A percentile compares a stretch with the other conserved stretches of the same genome.
Conservation (phyloP, 2,329 filamentous ascomycete species). For the Cladosporium sp. region DNA sequence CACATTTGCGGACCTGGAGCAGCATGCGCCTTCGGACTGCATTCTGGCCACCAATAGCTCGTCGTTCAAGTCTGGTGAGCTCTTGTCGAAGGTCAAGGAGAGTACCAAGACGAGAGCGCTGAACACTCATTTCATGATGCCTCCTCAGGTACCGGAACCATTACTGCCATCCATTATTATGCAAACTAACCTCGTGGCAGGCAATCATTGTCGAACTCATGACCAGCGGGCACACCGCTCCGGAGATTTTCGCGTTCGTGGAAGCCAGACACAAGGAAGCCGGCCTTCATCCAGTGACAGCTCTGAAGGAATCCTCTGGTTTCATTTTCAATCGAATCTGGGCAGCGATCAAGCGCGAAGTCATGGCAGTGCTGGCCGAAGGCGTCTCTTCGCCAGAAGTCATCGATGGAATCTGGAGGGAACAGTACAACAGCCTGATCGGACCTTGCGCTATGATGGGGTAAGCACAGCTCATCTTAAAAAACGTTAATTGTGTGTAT, state of each 20-base stretch:
- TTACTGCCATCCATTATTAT: neutral
- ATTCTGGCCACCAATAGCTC: constrained; percentile 55
- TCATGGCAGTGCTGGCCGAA: constrained; percentile 51
- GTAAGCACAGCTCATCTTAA: neutral
- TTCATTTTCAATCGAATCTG: constrained; percentile 59
- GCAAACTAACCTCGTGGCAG: constrained; percentile 23
- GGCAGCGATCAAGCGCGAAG: constrained; percentile 58
- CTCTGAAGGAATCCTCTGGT: constrained; percentile 52
- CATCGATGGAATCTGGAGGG: constrained; percentile 51
- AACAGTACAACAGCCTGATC: constrained; percentile 31
- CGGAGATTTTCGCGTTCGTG: constrained; percentile 49
- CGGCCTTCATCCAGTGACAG: constrained; percentile 45
- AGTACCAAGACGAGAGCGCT: constrained; percentile 43
- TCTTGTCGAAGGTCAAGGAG: constrained; percentile 47
- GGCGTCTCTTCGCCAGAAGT: constrained; percentile 52
- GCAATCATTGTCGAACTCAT: constrained; percentile 57
- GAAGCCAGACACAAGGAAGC: constrained; percentile 17
- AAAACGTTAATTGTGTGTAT: too few species aligned
- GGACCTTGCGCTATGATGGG: constrained; percentile 47
- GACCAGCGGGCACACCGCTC: constrained; percentile 50
- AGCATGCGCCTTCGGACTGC: constrained; percentile 44
- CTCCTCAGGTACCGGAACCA: constrained; percentile 32
- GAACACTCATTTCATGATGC: constrained; percentile 57
- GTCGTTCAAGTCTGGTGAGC: constrained; percentile 53
- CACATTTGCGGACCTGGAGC: constrained; percentile 51